Evolutionary conservation across 305 asterid genomes (phyloP), one percentile per base, ranked within the genome.

Genomic region (Plantago coronopus): DNA sequence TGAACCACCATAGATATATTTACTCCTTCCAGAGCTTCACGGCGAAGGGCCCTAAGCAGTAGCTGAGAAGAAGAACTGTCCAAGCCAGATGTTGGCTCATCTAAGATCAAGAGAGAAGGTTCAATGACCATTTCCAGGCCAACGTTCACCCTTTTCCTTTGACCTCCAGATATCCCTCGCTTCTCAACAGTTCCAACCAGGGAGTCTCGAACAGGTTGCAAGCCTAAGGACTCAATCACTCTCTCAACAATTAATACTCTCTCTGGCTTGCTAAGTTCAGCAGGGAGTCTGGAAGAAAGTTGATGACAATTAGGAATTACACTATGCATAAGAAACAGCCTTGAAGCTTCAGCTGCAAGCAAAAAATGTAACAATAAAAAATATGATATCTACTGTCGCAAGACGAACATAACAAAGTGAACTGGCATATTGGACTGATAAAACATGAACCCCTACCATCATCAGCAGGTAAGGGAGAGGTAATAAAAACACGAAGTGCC

Each of bases 101-200:
- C 96, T 69, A 88, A 74, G 76, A 88, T 85, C 73, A 88, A 75
- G 62, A 88, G 80, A 1, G 95, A 85, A 71, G 96, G 96, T 59
- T 88, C 95, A 85, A 88, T 88, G 23, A 88, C 94, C 96, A 88
- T 83, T 76, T 88, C 96, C n/a, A 85, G 81, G 53, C 96, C 95
- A 29, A 88, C 95, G 74, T 85, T 88, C 44, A 85, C 96, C 67
- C 96, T 67, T 74, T 88, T 88, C 75, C 87, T 81, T 70, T 85
- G 95, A 44, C 96, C 96, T 57, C 96, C 96, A 20, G 96, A 88
- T 22, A 88, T 85, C 54, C 95, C 96, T 76, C 96, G 67, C 64
- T 79, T 78, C 79, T 87, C 94, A 16, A 87, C 87, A 19, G 96
- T 83, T 71, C 96, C 96, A 10, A 87, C 96, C 15, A 87, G 21